Percentiles rank a stretch among this genome's conserved stretches.
Evolutionary conservation across 2,329 filamentous ascomycete genomes (phyloP).

Genomic region (Byssochlamys sp.): DNA sequence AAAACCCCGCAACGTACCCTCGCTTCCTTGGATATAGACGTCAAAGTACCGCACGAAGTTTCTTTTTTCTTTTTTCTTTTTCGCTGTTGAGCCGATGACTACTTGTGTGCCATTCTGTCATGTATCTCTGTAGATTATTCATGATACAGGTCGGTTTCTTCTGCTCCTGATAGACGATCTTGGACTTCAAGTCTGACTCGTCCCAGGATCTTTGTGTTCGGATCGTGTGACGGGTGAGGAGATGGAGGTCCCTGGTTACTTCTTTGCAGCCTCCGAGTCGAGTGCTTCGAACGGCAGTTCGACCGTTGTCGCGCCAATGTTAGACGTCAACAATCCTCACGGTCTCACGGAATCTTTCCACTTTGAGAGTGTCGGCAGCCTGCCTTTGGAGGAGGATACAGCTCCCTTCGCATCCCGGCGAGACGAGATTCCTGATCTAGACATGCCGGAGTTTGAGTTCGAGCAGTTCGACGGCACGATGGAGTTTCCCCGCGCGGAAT

Average conservation of each 20-base stretch:
- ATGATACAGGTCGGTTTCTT: neutral
- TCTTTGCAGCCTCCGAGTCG: neutral
- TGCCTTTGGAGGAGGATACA: neutral
- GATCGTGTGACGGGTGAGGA: neutral
- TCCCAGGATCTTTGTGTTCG: neutral
- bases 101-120: neutral
- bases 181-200: neutral
- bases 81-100: neutral
- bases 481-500: neutral
- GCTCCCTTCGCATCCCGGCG: neutral
- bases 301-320: neutral
- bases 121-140: neutral
- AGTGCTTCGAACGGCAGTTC: neutral
- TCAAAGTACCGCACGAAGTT: neutral
- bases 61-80: neutral
- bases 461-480: neutral
- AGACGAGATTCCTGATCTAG: neutral
- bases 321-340: neutral
- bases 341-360: neutral
- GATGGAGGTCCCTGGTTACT: neutral
- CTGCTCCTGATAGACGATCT: neutral
- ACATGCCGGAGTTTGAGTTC: neutral
- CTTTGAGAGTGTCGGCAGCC: neutral
- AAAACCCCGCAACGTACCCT: neutral
- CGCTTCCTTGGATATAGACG: neutral